Percentiles rank a stretch among this genome's conserved stretches.
These are phyloP conservation scores for Ophiostoma angusticollis DNA, from an alignment of 2,329 filamentous ascomycete species.

Conservation along the genomic window DNA sequence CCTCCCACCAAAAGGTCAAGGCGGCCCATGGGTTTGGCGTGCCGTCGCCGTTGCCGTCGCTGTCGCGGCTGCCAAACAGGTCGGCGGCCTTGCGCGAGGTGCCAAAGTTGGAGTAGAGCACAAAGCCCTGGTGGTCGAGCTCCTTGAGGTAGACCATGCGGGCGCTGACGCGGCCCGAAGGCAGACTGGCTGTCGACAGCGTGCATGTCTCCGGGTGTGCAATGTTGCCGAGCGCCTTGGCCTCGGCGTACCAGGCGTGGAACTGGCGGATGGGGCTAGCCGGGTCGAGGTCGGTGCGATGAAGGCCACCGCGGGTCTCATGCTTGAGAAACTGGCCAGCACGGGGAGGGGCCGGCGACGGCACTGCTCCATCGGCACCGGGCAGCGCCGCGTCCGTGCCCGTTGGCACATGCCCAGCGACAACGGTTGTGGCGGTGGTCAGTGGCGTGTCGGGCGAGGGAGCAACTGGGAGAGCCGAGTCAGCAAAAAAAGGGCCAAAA, in stretches of 20 bases:
- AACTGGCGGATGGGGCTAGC: constrained; percentile 68
- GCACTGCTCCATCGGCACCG: not conserved
- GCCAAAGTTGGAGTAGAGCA: constrained; percentile 87
- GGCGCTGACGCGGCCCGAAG: constrained; percentile 70
- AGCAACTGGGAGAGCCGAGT: constrained; percentile 22
- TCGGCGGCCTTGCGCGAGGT: constrained; percentile 60
- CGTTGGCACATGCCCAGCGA: too few species aligned
- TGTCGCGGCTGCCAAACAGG: constrained; percentile 29
- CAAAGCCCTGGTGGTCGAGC: constrained; percentile 69
- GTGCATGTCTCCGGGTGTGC: constrained; percentile 80
- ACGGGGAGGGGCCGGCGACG: constrained; percentile 28
- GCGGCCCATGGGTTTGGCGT: constrained; percentile 60
- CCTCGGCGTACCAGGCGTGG: constrained; percentile 73
- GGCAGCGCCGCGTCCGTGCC: too few species aligned
- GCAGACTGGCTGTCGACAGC: constrained; percentile 71
- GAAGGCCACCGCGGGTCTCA: constrained; percentile 39
- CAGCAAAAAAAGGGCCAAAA: not conserved
- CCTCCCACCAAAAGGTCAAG: constrained; percentile 83
- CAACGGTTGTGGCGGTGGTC: not conserved
- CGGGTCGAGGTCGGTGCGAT: constrained; percentile 44
- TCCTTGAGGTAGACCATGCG: constrained; percentile 94
- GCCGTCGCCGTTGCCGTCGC: constrained; percentile 5
- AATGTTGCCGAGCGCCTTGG: constrained; percentile 38
- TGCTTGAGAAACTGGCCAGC: constrained; percentile 62
- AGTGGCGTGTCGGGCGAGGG: constrained; percentile 11